phyloP scores from a whole-genome alignment of 2,329 filamentous ascomycete species.

The Ophiostoma sp. region DNA sequence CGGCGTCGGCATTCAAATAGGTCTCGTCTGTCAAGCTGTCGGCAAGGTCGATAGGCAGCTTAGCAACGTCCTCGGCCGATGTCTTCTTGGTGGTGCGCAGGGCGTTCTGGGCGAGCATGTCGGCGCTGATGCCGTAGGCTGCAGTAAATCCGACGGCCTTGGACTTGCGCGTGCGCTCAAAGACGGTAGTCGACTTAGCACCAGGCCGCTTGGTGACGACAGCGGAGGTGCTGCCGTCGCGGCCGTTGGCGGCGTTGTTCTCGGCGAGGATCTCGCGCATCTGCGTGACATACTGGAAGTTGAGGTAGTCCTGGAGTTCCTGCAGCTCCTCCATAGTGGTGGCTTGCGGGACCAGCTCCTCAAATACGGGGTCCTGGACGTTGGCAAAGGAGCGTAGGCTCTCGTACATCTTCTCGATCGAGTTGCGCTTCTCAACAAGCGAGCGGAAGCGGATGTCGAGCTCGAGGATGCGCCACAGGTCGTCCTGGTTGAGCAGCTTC shows the following conservation, averaged over 20 bases:
- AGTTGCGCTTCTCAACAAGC: slow-evolving; percentile 86
- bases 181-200: slow-evolving; percentile 71
- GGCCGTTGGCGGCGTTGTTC: slow-evolving; percentile 31
- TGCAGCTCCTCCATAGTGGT: slow-evolving; percentile 93
- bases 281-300: slow-evolving; percentile 86
- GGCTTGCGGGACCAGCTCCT: slow-evolving; percentile 77
- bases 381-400: slow-evolving; percentile 63
- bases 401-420: slow-evolving; percentile 75
- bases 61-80: slow-evolving; percentile 79
- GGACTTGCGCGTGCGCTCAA: slow-evolving; percentile 79
- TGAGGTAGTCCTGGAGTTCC: slow-evolving; percentile 92
- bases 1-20: slow-evolving; percentile 72
- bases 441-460: slow-evolving; percentile 94
- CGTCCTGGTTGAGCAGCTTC: slow-evolving; percentile 86
- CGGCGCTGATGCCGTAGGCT: slow-evolving; percentile 86
- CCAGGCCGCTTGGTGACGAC: slow-evolving; percentile 74
- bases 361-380: slow-evolving; percentile 72
- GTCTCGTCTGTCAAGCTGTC: slow-evolving; percentile 72
- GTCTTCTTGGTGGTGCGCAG: slow-evolving; percentile 75
- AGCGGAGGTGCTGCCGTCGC: slow-evolving; percentile 55
- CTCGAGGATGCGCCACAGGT: slow-evolving; percentile 93
- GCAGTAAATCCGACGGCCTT: slow-evolving; percentile 80
- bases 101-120: slow-evolving; percentile 84
- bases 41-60: slow-evolving; percentile 81
- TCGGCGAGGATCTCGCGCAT: slow-evolving; percentile 75